Percentiles rank a stretch among this genome's conserved stretches.
phyloP scores from a whole-genome alignment of 352 stramenopile species.

The Pythium phragmiticola region DNA sequence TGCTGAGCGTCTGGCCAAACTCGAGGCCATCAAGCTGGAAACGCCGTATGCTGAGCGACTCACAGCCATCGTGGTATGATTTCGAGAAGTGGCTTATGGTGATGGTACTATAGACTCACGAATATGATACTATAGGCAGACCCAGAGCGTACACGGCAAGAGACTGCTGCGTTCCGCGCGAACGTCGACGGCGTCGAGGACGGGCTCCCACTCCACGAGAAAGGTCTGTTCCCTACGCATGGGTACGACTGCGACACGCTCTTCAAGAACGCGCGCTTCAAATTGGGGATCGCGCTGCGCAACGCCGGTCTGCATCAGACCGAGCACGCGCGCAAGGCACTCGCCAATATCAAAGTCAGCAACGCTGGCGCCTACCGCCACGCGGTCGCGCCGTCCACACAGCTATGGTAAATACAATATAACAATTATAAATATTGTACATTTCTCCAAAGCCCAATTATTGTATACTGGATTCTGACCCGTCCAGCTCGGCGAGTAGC shows the following conservation, averaged over 20 bases:
- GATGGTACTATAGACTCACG: not conserved
- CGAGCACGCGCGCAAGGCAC: slow-evolving; percentile 63
- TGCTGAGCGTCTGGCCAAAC: slow-evolving; percentile 36
- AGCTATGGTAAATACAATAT: slow-evolving; percentile 49
- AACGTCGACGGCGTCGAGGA: slow-evolving; percentile 68
- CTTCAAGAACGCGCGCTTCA: slow-evolving; percentile 83
- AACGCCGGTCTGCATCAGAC: slow-evolving; percentile 65
- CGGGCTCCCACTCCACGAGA: slow-evolving; percentile 53
- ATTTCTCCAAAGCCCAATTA: not conserved
- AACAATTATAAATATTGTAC: not conserved
- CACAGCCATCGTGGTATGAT: slow-evolving; percentile 46
- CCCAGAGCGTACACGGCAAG: slow-evolving; percentile 60
- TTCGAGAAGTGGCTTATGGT: not conserved
- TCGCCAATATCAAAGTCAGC: slow-evolving; percentile 65
- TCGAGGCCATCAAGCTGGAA: slow-evolving; percentile 64
- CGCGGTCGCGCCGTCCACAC: slow-evolving; percentile 47
- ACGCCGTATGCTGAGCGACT: slow-evolving; percentile 70
- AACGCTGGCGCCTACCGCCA: slow-evolving; percentile 73
- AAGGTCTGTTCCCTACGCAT: slow-evolving; percentile 64
- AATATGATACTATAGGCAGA: slow-evolving; percentile 39
- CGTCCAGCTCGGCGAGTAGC: slow-evolving; percentile 27
- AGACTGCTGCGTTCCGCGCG: slow-evolving; percentile 63
- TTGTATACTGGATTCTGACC: not conserved
- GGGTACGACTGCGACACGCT: slow-evolving; percentile 76
- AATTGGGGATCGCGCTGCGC: slow-evolving; percentile 68